Base-by-base conservation (phyloP, 2,329 filamentous ascomycete genomes). In the Pseudogymnoascus sp. region DNA sequence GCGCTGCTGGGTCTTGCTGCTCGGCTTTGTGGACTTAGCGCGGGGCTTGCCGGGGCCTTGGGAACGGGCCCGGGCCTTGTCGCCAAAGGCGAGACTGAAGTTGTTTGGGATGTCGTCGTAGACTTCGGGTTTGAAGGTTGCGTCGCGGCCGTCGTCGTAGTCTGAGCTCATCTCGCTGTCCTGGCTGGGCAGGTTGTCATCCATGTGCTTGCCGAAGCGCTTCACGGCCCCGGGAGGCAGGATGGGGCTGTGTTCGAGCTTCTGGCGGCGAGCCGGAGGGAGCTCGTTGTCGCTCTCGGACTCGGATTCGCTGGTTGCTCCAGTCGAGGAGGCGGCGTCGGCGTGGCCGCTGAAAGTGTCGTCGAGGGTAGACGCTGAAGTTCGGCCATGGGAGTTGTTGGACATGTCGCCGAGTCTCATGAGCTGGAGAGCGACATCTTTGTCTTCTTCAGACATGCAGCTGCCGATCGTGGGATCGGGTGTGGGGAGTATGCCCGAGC, bases 401-500 rank as follows among this genome's bases (percentile, higher is more conserved):
- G 92, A 94, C 69, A 92, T 91, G 73, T 97, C 92, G 52, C 94
- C 92, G 62, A 99, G 83, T 69, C 93, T 89, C 87, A 99, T 97
- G 71, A 99, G 81, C 77, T 97, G 94, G 72, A 97, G 88, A 63
- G 94, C 94, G 65, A 97, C 94, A 76, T 99, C 94, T 72, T 88
- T 88, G 69, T 88, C 85, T 75, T 99, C 94, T 73, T 99, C 94
- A 12, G 93, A 97, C 75, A 99, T 93, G 74, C 91, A 95, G 76
- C 93, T 97, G 62, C 91, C 91, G 69, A 97, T 90, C 11, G 94
- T 99, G n/a, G 93, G 93, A 70, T 97, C 94, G 26, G 94, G 94
- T 2, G 94, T 99, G 19, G 92, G 92, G 66, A 97, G 80, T 68
- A 95, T 84, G 62, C 87, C 86, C 66, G 80, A 73, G 59, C 73